phyloP scores from a whole-genome alignment of 345 rosid species.

The Citrus hindsii region DNA sequence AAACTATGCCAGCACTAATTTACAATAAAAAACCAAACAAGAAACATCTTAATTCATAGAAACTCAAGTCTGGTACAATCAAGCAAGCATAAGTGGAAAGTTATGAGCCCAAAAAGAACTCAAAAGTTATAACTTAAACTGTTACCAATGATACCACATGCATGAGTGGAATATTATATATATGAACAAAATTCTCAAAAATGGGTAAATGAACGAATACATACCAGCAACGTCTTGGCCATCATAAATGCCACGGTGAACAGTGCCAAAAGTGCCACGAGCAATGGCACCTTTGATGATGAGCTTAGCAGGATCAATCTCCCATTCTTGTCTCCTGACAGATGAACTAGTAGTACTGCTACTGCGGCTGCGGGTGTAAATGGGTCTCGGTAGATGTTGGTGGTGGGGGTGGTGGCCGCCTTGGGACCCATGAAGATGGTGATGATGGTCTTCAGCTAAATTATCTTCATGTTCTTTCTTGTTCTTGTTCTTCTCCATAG shows the following conservation, averaged over 20 bases:
- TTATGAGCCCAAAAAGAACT: no score
- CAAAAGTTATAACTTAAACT: no score
- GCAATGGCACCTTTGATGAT: constrained; percentile 74
- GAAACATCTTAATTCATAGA: background rate
- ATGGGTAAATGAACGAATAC: background rate
- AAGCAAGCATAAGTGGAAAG: background rate
- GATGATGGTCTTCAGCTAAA: background rate
- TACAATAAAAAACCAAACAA: background rate
- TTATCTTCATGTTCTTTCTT: constrained; percentile 31
- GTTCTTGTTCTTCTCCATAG: constrained; percentile 79
- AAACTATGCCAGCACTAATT: background rate
- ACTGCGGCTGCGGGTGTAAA: constrained; percentile 6
- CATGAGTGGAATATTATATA: background rate
- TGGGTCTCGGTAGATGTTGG: constrained; percentile 26
- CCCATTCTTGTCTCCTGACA: constrained; percentile 79
- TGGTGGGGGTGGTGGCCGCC: background rate
- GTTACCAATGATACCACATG: background rate
- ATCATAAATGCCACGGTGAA: constrained; percentile 92
- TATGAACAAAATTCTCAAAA: background rate
- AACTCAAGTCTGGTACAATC: background rate
- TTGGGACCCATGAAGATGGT: background rate
- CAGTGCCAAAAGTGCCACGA: constrained; percentile 93
- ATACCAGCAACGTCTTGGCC: constrained; percentile 95
- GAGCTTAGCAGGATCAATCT: constrained; percentile 96
- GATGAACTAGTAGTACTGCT: background rate